Evolutionary conservation across 2,329 filamentous ascomycete species (phyloP).

Genomic region (Pestalotiopsis sp.): DNA sequence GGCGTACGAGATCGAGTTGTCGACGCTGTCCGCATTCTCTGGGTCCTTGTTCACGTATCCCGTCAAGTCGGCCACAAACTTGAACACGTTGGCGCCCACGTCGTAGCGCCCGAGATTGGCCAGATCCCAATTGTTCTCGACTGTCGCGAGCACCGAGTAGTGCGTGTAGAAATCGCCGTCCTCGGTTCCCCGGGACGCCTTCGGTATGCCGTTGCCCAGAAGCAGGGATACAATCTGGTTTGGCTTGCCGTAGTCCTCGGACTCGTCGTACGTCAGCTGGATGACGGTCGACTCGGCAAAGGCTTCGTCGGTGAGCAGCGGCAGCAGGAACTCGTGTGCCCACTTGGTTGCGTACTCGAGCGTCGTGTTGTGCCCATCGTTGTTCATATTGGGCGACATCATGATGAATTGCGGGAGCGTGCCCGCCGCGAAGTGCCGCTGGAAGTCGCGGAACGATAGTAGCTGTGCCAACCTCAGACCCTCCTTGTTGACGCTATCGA

Average conservation of each 20-base stretch:
- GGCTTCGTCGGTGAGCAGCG: constrained; percentile 66
- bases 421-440: constrained; percentile 56
- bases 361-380: constrained; percentile 72
- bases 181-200: constrained; percentile 64
- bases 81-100: constrained; percentile 54
- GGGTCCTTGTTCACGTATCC: constrained; percentile 51
- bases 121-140: constrained; percentile 70
- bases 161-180: constrained; percentile 74
- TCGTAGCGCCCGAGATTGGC: constrained; percentile 39
- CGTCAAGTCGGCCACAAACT: constrained; percentile 60
- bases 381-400: constrained; percentile 65
- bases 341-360: constrained; percentile 71
- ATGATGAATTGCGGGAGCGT: constrained; percentile 67
- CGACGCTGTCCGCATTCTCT: constrained; percentile 33
- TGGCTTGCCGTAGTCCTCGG: constrained; percentile 64
- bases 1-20: constrained; percentile 45
- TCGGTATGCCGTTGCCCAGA: constrained; percentile 71
- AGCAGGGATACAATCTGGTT: constrained; percentile 75
- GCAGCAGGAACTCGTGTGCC: constrained; percentile 68
- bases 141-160: constrained; percentile 49
- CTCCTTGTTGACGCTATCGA: constrained; percentile 41
- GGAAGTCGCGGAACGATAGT: constrained; percentile 65
- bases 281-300: constrained; percentile 78
- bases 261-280: constrained; percentile 80
- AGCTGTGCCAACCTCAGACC: constrained; percentile 57